Percentiles rank a stretch among this genome's conserved stretches.
Evolutionary conservation across 2,329 filamentous ascomycete genomes (phyloP).

Genomic region (Pyrenophora graminea): DNA sequence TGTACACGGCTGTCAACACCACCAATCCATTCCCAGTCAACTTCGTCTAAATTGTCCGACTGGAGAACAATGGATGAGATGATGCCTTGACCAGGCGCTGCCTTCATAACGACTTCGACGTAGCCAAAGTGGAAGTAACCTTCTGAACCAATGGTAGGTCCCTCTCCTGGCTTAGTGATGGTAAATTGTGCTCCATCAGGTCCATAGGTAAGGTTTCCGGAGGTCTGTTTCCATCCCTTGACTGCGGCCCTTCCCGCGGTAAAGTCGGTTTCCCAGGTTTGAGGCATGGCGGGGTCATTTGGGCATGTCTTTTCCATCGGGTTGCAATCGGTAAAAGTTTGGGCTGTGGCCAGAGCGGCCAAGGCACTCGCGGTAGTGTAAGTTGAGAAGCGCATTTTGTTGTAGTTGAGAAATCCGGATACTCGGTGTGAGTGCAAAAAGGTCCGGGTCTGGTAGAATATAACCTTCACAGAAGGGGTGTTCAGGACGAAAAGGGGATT

Average conservation of each 20-base stretch:
- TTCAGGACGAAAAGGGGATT: constrained; percentile 9
- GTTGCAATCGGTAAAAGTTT: constrained; percentile 53
- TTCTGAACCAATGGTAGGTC: constrained; percentile 71
- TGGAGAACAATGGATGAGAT: constrained; percentile 82
- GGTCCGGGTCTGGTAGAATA: constrained; percentile 16
- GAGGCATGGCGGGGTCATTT: constrained; percentile 50
- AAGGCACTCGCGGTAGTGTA: constrained; percentile 38
- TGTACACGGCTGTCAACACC: constrained; percentile 65
- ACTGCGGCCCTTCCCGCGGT: constrained; percentile 45
- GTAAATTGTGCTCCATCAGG: constrained; percentile 55
- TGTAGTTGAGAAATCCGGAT: neutral
- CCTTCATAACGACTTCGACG: constrained; percentile 77
- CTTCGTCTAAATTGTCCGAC: constrained; percentile 82
- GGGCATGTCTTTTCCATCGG: constrained; percentile 51
- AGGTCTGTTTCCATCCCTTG: constrained; percentile 46
- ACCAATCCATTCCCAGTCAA: constrained; percentile 84
- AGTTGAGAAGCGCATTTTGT: constrained; percentile 38
- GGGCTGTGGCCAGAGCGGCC: constrained; percentile 43
- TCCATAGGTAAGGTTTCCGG: constrained; percentile 51
- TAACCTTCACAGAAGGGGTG: constrained; percentile 40
- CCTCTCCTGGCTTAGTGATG: constrained; percentile 53
- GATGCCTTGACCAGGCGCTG: constrained; percentile 73
- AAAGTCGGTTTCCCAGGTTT: constrained; percentile 51
- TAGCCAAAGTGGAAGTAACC: constrained; percentile 88
- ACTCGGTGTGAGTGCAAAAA: neutral